Evolutionary conservation across 2,329 filamentous ascomycete genomes (phyloP).

Genomic region (Lasiodiplodia sp.): DNA sequence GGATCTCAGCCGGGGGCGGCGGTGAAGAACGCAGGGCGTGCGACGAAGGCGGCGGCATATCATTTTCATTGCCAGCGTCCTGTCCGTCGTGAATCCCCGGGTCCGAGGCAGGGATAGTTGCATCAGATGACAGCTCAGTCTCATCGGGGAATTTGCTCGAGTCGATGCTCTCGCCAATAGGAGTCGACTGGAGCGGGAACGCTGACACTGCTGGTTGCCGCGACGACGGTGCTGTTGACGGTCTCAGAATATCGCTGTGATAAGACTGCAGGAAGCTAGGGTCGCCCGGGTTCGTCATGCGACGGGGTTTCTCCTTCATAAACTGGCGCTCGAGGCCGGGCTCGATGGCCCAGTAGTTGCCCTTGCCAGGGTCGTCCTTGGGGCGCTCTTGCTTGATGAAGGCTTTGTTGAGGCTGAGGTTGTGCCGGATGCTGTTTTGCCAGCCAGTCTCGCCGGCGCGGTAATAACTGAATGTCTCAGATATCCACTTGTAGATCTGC

Average conservation of each 20-base stretch:
- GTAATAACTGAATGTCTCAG: conserved; percentile 91
- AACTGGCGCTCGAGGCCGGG: conserved; percentile 89
- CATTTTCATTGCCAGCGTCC: conserved; percentile 43
- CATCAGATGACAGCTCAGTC: conserved; percentile 59
- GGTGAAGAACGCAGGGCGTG: conserved; percentile 70
- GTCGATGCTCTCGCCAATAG: conserved; percentile 54
- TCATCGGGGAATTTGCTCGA: conserved; percentile 60
- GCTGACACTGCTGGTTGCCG: conserved; percentile 15
- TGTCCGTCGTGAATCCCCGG: conserved; percentile 57
- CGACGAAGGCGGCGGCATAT: conserved; percentile 51
- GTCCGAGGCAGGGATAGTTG: conserved; percentile 60
- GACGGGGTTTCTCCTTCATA: conserved; percentile 82
- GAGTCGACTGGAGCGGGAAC: conserved; percentile 27
- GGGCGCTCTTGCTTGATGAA: conserved; percentile 95
- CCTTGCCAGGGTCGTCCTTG: conserved; percentile 97
- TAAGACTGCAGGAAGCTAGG: conserved; percentile 41
- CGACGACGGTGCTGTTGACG: conserved; percentile 46
- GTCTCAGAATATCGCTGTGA: conserved; percentile 43
- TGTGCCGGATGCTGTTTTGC: conserved; percentile 99
- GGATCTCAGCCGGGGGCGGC: conserved; percentile 73
- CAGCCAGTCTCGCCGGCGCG: conserved; percentile 81
- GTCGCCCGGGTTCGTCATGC: conserved; percentile 54
- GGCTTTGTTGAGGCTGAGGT: conserved; percentile 94
- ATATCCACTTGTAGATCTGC: conserved; percentile 99
- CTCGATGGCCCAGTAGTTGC: conserved; percentile 95